These are phyloP conservation scores for Arachnopeziza araneosa DNA, from an alignment of 2,329 filamentous ascomycete species.

Conservation along the genomic window DNA sequence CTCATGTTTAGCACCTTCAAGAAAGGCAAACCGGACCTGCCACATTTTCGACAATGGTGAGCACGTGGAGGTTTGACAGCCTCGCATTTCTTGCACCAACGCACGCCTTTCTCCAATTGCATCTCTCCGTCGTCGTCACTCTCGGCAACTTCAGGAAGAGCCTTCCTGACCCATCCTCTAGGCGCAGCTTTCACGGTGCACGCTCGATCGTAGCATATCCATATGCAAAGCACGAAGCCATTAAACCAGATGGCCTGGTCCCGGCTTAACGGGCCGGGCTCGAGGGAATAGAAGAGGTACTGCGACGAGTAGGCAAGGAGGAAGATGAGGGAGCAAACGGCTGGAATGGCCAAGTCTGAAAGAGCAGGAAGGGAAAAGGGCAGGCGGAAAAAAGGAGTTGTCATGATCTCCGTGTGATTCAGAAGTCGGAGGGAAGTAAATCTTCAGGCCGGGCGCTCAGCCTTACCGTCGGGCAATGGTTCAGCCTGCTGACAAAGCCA, in stretches of 20 bases:
- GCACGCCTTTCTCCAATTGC: conserved; percentile 24
- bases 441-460: neutral
- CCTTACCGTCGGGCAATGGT: neutral
- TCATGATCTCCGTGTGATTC: neutral
- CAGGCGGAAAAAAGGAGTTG: neutral
- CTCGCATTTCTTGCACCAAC: conserved; percentile 74
- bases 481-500: neutral
- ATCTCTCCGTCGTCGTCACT: conserved; percentile 22
- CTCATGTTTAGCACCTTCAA: neutral
- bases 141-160: conserved; percentile 1
- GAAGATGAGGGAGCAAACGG: conserved; percentile 57
- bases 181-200: conserved; percentile 53
- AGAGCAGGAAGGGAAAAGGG: conserved; percentile 14
- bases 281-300: conserved; percentile 58
- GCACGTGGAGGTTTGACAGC: conserved; percentile 69
- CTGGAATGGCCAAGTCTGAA: conserved; percentile 57
- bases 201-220: conserved; percentile 62
- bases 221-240: conserved; percentile 54
- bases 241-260: conserved; percentile 62
- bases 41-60: conserved; percentile 76
- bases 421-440: neutral
- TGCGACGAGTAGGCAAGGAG: conserved; percentile 72
- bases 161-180: conserved; percentile 34
- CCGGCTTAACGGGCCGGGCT: conserved; percentile 53
- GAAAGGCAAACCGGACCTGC: conserved; percentile 39